Base-by-base conservation (phyloP, 805 yeast species). In the Jamesozyma hellenica region DNA sequence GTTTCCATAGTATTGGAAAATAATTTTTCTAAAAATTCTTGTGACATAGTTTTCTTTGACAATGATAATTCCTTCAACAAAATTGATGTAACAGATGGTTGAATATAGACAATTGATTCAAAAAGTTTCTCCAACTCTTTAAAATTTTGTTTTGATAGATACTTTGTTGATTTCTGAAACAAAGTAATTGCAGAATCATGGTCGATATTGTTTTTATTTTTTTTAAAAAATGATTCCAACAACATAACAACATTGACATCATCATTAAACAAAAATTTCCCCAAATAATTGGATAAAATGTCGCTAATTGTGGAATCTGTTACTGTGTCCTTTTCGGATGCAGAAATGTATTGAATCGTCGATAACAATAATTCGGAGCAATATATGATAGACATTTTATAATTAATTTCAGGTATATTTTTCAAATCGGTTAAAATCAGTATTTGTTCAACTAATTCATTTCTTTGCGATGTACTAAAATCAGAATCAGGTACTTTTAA, bases 41-140 rank as follows among this genome's bases (percentile, higher is more conserved):
- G 62, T 0, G 85, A 72, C 27, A 81, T 53, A 0, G 77, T 63
- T 48, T 71, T 76, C 45, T 76, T 77, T 15, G 69, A 64, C 1
- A 58, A 44, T 1, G 77, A 63, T n/a, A 81, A 56, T n/a, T 63
- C 60, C 7, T 57, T 56, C 31, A 81, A 58, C 16, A 79, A 52
- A 0, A 47, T 31, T n/a, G 71, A 68, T 0, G 77, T 58, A 18
- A 68, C 52, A 0, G 49, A 45, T 2, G 72, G 69, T 43, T 63
- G 66, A 11, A 59, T 50, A 2, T 53, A 43, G 0, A 67, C 63
- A 8, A 79, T 61, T 2, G 57, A 42, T n/a, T 62, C 55, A 51
- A 69, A 78, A 1, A 75, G 49, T 2, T 62, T 56, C 53, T 81
- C 85, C 34, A 79, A 36, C 35, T 48, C 46, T 12, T 36, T 36